Percentiles rank a stretch among this genome's conserved stretches.
Conservation (phyloP, 1,284 basidiomycete species). For the Sanghuangporus sanghuang region DNA sequence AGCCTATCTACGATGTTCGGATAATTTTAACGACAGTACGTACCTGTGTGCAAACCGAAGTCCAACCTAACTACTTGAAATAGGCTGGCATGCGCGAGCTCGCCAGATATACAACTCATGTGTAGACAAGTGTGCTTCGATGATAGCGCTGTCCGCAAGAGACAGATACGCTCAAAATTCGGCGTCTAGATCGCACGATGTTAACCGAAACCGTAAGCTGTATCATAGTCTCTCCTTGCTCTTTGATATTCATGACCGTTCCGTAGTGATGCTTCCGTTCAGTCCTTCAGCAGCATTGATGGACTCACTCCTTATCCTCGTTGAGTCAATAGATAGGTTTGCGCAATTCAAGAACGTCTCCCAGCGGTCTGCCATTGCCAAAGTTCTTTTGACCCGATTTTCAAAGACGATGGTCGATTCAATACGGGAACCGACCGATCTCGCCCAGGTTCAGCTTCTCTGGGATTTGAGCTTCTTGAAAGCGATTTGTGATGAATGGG, state of each 20-base stretch:
- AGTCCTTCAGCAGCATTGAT: constrained; percentile 6
- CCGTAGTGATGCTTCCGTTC: neutral
- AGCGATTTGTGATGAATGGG: constrained; percentile 12
- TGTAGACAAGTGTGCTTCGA: constrained; percentile 6
- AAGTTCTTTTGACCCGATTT: constrained; percentile 5
- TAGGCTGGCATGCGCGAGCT: constrained; percentile 3
- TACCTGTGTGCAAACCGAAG: neutral
- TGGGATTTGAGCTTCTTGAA: constrained; percentile 14
- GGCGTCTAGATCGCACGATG: neutral
- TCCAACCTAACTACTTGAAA: neutral
- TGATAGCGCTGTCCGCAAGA: neutral
- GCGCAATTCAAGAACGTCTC: constrained; percentile 7
- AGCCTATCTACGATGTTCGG: constrained; percentile 4
- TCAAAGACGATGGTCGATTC: neutral
- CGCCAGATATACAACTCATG: constrained; percentile 2
- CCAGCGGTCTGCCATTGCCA: constrained; percentile 1
- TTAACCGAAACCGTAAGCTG: neutral
- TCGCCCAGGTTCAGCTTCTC: neutral
- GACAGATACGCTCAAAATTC: neutral
- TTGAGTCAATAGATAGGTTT: constrained; percentile 12
- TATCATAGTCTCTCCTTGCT: neutral
- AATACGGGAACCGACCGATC: neutral
- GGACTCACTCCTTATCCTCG: constrained; percentile 10
- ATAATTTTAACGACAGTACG: constrained; percentile 6
- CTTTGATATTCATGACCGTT: neutral